Evolutionary conservation across 2,329 filamentous ascomycete genomes (phyloP), one percentile per base, ranked within the genome.

Genomic region (Cryphonectria parasitica): DNA sequence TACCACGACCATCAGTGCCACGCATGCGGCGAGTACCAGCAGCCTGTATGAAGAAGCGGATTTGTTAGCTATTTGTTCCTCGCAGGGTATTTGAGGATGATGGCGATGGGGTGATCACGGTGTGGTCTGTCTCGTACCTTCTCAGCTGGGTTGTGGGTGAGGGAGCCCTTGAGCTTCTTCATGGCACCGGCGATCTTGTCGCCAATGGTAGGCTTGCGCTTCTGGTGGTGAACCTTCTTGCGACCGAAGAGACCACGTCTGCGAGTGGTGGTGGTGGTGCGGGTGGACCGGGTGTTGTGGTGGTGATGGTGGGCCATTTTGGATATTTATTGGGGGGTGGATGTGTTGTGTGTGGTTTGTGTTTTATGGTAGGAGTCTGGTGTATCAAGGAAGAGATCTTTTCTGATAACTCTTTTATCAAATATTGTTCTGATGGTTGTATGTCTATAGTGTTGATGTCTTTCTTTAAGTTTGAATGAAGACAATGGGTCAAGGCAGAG

Each of bases 161-260:
- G 78, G 68, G 84, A 88, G 10, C 93, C 92, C 80, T 89, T 90
- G 73, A 95, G 80, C 83, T 88, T 93, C 82, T 92, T 85, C 79
- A 95, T 83, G 0, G 92, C 92, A 25, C 93, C 93, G 65, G 87
- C 90, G 75, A 95, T 86, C 81, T 95, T 95, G 82, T 95, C 92
- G 63, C 91, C 91, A 74, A 95, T 83, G 54, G 86, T 88, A 3
- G 88, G 86, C 76, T 90, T 88, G 77, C 92, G 89, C 78, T 88
- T 87, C 68, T 93, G 91, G 78, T 91, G 90, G 72, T 89, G 86
- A 17, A 73, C 68, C 67, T 67, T 69, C 64, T 69, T 69, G 69
- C 60, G 61, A 71, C 74, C 73, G 45, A 75, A 71, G 49, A 74
- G 70, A 56, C 73, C 70, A 61, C 69, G 73, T 62, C 78, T 78